Percentiles rank a stretch among this genome's conserved stretches.
Evolutionary conservation across 352 stramenopile species (phyloP).

Genomic region (Globisporangium cylindrosporum): DNA sequence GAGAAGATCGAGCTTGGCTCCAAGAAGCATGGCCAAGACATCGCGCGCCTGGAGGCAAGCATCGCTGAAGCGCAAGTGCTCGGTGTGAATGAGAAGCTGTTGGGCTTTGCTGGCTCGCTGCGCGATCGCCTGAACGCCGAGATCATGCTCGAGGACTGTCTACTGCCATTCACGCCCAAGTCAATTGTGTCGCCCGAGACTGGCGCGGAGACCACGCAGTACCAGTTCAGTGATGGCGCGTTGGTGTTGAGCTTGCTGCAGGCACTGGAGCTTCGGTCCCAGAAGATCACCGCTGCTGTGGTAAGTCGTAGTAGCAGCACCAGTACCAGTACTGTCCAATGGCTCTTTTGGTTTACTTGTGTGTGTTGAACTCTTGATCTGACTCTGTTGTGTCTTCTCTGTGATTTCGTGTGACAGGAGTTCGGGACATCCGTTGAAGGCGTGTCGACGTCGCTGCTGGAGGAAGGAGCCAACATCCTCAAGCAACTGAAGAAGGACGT

Average conservation of each 20-base stretch:
- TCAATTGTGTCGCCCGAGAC: conserved; percentile 21
- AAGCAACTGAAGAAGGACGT: conserved; percentile 85
- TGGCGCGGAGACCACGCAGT: conserved; percentile 28
- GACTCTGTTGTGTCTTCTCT: neutral
- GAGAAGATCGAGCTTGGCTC: conserved; percentile 57
- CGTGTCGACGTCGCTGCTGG: conserved; percentile 50
- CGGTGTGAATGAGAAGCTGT: conserved; percentile 55
- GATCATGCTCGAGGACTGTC: conserved; percentile 54
- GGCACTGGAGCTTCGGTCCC: conserved; percentile 59
- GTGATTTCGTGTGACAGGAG: conserved; percentile 28
- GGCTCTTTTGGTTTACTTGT: neutral
- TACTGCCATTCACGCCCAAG: conserved; percentile 44
- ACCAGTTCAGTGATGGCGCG: conserved; percentile 52
- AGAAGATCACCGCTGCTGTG: conserved; percentile 49
- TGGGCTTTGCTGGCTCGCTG: conserved; percentile 37
- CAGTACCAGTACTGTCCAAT: no score
- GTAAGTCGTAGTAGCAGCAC: conserved; percentile 12
- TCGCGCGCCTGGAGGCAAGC: conserved; percentile 62
- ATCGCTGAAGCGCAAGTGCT: conserved; percentile 48
- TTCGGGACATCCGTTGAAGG: conserved; percentile 37
- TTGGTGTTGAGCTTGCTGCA: conserved; percentile 53
- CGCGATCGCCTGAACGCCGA: conserved; percentile 65
- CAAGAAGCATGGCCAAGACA: conserved; percentile 47
- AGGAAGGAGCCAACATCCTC: conserved; percentile 50
- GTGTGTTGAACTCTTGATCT: neutral